These are phyloP conservation scores for Wickerhamomyces chaumierensis DNA, from an alignment of 805 yeast species.

Conservation along the genomic window DNA sequence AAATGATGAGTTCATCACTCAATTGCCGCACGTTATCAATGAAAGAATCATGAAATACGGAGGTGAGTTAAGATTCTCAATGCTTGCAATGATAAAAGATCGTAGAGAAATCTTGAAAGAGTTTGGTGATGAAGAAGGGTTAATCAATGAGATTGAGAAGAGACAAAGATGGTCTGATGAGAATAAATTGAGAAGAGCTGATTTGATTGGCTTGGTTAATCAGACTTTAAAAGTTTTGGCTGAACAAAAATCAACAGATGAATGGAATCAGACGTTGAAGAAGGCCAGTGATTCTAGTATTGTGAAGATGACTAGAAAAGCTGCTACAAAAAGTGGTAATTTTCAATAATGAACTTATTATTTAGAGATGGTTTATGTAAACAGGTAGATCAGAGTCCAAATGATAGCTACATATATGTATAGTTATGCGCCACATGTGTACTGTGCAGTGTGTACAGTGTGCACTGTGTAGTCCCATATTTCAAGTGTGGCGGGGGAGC, in stretches of 20 bases:
- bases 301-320: background rate
- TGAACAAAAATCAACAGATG: constrained; percentile 23
- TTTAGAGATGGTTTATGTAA: no score
- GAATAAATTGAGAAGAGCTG: constrained; percentile 41
- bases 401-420: no score
- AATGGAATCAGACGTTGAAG: constrained; percentile 23
- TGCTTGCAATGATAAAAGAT: constrained; percentile 42
- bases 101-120: constrained; percentile 27
- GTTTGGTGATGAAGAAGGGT: constrained; percentile 28
- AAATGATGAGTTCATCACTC: constrained; percentile 29
- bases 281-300: constrained; percentile 11
- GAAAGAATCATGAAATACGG: constrained; percentile 34
- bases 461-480: no score
- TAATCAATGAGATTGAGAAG: constrained; percentile 31
- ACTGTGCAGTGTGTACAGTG: no score
- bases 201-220: constrained; percentile 39
- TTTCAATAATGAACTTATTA: no score
- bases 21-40: constrained; percentile 32
- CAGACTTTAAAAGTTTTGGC: constrained; percentile 33
- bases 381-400: no score
- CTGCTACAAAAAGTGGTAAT: background rate
- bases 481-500: no score
- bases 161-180: constrained; percentile 43
- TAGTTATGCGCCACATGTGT: no score
- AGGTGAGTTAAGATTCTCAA: constrained; percentile 44